A percentile compares a stretch with the other conserved stretches of the same genome.
phyloP scores from a whole-genome alignment of 768 basidiomycete genomes.

The Cyathus striatus region DNA sequence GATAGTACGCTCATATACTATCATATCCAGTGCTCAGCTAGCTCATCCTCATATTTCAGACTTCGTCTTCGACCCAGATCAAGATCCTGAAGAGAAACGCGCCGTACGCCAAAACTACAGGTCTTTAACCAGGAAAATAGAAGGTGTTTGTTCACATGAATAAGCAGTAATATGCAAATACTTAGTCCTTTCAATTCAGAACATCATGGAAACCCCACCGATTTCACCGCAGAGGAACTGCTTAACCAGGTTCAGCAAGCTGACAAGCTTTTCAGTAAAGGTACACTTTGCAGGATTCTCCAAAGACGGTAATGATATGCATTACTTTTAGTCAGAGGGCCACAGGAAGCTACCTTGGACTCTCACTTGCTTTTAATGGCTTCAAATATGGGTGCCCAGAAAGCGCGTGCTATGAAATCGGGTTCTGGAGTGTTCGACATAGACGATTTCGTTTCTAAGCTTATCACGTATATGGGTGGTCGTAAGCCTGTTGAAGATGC shows the following conservation, averaged over 20 bases:
- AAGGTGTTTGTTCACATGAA: constrained; percentile 40
- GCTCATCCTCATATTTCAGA: constrained; percentile 11
- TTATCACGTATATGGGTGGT: constrained; percentile 76
- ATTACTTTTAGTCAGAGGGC: constrained; percentile 54
- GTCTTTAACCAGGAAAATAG: constrained; percentile 52
- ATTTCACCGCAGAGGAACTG: constrained; percentile 52
- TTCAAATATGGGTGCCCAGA: constrained; percentile 74
- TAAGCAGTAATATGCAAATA: not conserved
- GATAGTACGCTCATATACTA: too few relatives aligned
- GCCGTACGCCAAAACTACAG: constrained; percentile 72
- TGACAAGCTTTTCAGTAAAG: constrained; percentile 61
- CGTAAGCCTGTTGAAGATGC: constrained; percentile 39
- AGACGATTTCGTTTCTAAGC: constrained; percentile 81
- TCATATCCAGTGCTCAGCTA: too few relatives aligned
- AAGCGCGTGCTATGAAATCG: constrained; percentile 89
- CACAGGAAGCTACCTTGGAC: constrained; percentile 88
- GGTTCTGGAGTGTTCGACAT: constrained; percentile 87
- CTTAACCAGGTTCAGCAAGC: constrained; percentile 51
- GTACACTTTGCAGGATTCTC: constrained; percentile 20
- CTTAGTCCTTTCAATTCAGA: constrained; percentile 16
- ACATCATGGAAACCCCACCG: constrained; percentile 47
- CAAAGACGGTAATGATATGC: too few relatives aligned
- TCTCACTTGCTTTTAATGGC: constrained; percentile 75
- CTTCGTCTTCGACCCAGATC: constrained; percentile 75
- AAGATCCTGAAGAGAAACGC: constrained; percentile 77